Evolutionary conservation across 352 stramenopile genomes (phyloP).

Genomic region (Phytophthora cryptogea): DNA sequence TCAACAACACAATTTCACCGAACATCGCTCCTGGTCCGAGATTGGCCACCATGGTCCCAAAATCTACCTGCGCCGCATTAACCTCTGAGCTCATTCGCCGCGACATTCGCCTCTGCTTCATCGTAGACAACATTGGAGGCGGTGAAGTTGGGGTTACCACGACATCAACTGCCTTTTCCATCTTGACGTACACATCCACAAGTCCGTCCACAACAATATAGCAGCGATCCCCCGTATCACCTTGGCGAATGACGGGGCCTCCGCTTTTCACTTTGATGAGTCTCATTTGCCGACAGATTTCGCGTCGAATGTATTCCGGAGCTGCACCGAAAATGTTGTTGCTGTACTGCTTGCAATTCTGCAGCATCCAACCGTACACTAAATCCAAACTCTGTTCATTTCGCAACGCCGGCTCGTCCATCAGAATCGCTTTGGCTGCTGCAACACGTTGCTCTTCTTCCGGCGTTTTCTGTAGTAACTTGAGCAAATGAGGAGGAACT

Average conservation of each 20-base stretch:
- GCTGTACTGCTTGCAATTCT: slow-evolving; percentile 83
- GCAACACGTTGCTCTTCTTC: slow-evolving; percentile 58
- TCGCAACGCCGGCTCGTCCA: slow-evolving; percentile 50
- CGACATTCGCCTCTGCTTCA: slow-evolving; percentile 25
- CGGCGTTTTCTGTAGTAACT: slow-evolving; percentile 56
- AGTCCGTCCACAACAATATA: slow-evolving; percentile 83
- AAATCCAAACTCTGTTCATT: slow-evolving; percentile 73
- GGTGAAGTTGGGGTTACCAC: slow-evolving; percentile 11
- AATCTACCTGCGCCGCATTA: slow-evolving; percentile 34
- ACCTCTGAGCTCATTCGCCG: slow-evolving; percentile 26
- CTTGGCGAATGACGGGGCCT: slow-evolving; percentile 68
- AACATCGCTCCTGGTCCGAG: slow-evolving; percentile 78
- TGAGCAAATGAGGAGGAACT: slow-evolving; percentile 53
- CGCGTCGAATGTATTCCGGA: slow-evolving; percentile 75
- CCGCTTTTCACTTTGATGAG: slow-evolving; percentile 61
- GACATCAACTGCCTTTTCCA: slow-evolving; percentile 42
- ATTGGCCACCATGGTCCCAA: slow-evolving; percentile 62
- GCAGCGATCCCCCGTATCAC: slow-evolving; percentile 71
- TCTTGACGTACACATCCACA: slow-evolving; percentile 74
- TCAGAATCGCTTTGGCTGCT: slow-evolving; percentile 56
- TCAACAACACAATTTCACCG: slow-evolving; percentile 73
- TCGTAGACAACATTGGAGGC: slow-evolving; percentile 20
- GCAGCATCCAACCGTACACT: slow-evolving; percentile 81
- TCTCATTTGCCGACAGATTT: slow-evolving; percentile 81
- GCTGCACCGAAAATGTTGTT: slow-evolving; percentile 83